phyloP scores from a whole-genome alignment of 148 eudicot genomes.

The Fagopyrum tataricum region DNA sequence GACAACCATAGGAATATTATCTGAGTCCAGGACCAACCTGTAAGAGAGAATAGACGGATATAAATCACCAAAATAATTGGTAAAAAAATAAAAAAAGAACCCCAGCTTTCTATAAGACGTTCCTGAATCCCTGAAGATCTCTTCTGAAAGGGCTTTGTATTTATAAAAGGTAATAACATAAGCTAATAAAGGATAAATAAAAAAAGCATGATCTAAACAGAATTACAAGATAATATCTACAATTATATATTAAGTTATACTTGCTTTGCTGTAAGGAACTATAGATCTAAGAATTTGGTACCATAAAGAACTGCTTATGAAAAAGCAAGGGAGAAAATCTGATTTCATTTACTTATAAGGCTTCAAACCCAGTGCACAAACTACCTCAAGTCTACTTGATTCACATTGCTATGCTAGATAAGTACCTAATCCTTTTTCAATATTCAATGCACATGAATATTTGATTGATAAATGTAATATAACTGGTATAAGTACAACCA shows the following conservation, averaged over 20 bases:
- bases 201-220: not conserved
- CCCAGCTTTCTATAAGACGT: no score
- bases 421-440: not conserved
- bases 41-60: not conserved
- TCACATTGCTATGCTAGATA: not conserved
- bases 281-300: not conserved
- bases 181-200: no score
- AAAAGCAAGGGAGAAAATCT: not conserved
- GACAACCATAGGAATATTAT: conserved; percentile 67
- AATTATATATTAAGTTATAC: no score
- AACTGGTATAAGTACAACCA: not conserved
- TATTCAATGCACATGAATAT: not conserved
- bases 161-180: no score
- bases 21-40: conserved; percentile 84
- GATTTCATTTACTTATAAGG: not conserved
- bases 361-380: not conserved
- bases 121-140: no score
- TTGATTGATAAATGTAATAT: not conserved
- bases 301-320: not conserved
- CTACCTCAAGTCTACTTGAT: not conserved
- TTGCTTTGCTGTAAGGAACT: not conserved
- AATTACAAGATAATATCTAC: no score
- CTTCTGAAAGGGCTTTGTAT: no score
- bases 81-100: no score
- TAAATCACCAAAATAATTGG: not conserved